Conservation (phyloP, 2,329 filamentous ascomycete species). For the Fusarium marasasianum region DNA sequence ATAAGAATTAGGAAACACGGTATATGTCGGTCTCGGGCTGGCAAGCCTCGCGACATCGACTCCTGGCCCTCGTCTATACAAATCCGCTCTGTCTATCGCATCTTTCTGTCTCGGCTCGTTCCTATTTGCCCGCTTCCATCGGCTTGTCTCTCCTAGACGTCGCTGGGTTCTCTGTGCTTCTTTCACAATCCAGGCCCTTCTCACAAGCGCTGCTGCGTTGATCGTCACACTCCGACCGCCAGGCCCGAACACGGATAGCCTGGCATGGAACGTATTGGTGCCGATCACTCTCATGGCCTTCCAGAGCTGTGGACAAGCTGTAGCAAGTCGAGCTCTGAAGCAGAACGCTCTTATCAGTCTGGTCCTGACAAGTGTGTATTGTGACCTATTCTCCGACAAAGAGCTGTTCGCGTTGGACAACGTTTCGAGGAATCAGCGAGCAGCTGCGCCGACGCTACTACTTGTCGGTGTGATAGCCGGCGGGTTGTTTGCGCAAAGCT, state of each 20-base stretch:
- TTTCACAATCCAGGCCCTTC: conserved; percentile 61
- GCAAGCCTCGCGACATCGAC: conserved; percentile 31
- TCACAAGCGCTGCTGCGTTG: conserved; percentile 62
- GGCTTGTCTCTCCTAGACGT: conserved; percentile 63
- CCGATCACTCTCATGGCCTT: conserved; percentile 78
- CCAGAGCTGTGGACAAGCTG: conserved; percentile 81
- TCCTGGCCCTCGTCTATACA: conserved; percentile 63
- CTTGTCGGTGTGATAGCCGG: conserved; percentile 60
- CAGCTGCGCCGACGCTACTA: conserved; percentile 59
- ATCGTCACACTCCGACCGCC: conserved; percentile 60
- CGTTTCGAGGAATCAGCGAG: conserved; percentile 59
- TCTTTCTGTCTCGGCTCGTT: conserved; percentile 79
- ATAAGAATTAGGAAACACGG: conserved; percentile 69
- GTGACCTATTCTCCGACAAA: conserved; percentile 77
- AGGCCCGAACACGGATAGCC: conserved; percentile 50
- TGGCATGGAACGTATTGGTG: conserved; percentile 68
- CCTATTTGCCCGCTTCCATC: conserved; percentile 75
- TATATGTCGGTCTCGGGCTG: conserved; percentile 77
- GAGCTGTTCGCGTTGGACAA: conserved; percentile 57
- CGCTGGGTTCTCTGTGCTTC: conserved; percentile 73
- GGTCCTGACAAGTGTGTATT: conserved; percentile 83
- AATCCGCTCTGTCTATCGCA: conserved; percentile 68
- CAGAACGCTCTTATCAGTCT: conserved; percentile 79
- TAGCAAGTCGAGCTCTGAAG: conserved; percentile 75
- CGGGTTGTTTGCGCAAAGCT: conserved; percentile 57